Percentiles rank a stretch among this genome's conserved stretches.
Conservation (phyloP, 768 basidiomycete species). For the Myochromella boudieri region DNA sequence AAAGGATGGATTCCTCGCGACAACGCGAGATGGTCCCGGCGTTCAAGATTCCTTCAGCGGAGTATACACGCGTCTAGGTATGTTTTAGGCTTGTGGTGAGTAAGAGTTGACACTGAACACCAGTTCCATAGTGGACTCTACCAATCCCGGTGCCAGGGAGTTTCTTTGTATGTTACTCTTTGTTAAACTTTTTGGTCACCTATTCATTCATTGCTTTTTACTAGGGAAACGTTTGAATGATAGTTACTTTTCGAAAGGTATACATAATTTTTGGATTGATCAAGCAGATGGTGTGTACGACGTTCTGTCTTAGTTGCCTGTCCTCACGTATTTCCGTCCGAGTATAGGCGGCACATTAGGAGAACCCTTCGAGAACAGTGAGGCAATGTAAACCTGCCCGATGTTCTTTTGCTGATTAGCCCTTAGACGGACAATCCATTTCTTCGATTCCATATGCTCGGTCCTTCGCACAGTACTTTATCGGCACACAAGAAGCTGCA, state of each 20-base stretch:
- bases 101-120: background rate
- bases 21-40: constrained; percentile 34
- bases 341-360: constrained; percentile 33
- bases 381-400: background rate
- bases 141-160: constrained; percentile 34
- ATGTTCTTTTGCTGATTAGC: background rate
- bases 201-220: background rate
- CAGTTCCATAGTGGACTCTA: constrained; percentile 28
- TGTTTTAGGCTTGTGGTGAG: constrained; percentile 1
- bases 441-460: constrained; percentile 30
- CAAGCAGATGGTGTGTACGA: constrained; percentile 31
- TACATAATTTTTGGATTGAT: constrained; percentile 39
- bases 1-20: constrained; percentile 29
- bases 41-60: constrained; percentile 34
- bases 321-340: background rate
- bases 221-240: constrained; percentile 34
- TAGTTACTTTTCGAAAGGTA: constrained; percentile 35
- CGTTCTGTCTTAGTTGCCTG: background rate
- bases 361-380: constrained; percentile 35
- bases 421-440: constrained; percentile 30
- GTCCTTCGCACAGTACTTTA: constrained; percentile 34
- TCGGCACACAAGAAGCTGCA: constrained; percentile 32
- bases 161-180: constrained; percentile 28
- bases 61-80: constrained; percentile 32
- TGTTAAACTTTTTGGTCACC: background rate